Evolutionary conservation across 2,329 filamentous ascomycete species (phyloP).

Genomic region (Cytospora schulzeri): DNA sequence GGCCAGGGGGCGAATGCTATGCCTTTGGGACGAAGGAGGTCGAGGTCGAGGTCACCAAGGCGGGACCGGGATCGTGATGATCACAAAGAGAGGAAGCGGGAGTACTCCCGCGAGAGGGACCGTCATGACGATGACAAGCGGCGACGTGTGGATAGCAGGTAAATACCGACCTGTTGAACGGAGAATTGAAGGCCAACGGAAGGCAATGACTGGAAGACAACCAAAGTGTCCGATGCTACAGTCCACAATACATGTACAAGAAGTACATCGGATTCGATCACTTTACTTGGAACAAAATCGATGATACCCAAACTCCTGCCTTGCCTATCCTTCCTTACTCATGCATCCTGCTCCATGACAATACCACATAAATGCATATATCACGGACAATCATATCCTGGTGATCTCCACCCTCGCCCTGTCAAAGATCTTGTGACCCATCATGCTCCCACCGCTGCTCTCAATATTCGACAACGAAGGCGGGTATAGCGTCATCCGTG

Average conservation of each 20-base stretch:
- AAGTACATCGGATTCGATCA: not conserved
- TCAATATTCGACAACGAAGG: conserved; percentile 62
- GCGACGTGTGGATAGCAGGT: conserved; percentile 53
- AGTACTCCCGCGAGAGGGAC: conserved; percentile 55
- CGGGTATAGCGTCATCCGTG: conserved; percentile 74
- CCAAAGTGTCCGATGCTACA: not conserved
- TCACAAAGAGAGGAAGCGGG: conserved; percentile 56
- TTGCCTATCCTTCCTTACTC: not conserved
- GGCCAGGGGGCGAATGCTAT: conserved; percentile 70
- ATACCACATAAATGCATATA: not conserved
- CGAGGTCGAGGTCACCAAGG: conserved; percentile 56
- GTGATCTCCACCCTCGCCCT: conserved; percentile 85
- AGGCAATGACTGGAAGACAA: not conserved
- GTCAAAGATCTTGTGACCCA: conserved; percentile 78
- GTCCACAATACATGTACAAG: not conserved
- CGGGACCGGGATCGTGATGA: conserved; percentile 45
- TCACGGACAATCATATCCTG: conserved; percentile 57
- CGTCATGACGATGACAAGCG: conserved; percentile 62
- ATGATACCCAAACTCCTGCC: conserved; percentile 30
- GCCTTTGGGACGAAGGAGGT: conserved; percentile 64
- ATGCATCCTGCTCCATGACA: not conserved
- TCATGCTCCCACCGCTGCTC: conserved; percentile 54
- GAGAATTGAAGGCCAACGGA: not conserved
- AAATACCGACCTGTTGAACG: conserved; percentile 11
- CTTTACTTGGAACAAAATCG: not conserved